A percentile compares a stretch with the other conserved stretches of the same genome.
Conservation (phyloP, 257 asterid genomes). For the Verbascum thapsus region DNA sequence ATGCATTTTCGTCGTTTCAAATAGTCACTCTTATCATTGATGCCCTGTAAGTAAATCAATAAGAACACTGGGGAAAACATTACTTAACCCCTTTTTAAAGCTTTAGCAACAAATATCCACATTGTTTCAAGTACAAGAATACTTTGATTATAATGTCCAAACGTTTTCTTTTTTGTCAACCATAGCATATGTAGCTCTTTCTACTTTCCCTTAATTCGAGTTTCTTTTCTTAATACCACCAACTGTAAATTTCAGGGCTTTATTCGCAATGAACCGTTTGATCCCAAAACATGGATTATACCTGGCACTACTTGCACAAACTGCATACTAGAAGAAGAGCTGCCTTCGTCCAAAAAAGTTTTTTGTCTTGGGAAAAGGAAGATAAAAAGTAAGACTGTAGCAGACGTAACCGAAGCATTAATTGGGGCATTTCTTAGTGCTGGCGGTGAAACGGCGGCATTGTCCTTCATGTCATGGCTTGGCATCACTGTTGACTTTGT, state of each 20-base stretch:
- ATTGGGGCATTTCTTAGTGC: constrained; percentile 77
- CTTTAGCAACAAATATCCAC: no score
- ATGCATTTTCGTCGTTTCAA: no score
- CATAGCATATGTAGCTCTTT: no score
- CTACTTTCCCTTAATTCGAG: no score
- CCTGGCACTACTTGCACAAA: constrained; percentile 52
- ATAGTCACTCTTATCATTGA: no score
- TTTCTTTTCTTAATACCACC: not conserved
- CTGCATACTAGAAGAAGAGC: constrained; percentile 38
- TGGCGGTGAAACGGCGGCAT: constrained; percentile 69
- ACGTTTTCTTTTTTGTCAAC: no score
- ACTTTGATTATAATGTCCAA: no score
- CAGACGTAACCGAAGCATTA: constrained; percentile 87
- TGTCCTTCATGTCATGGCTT: constrained; percentile 76
- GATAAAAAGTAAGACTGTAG: constrained; percentile 56
- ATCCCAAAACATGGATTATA: constrained; percentile 66
- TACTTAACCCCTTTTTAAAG: no score
- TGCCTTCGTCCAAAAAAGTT: constrained; percentile 36
- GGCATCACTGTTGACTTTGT: constrained; percentile 53
- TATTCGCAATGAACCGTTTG: constrained; percentile 70
- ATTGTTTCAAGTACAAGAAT: no score
- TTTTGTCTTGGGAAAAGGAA: constrained; percentile 37
- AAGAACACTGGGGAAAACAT: no score
- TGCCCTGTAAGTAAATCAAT: no score
- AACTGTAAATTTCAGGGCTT: constrained; percentile 56